Conservation (phyloP, 2,329 filamentous ascomycete species). For the Chaetoscypha palmicola region DNA sequence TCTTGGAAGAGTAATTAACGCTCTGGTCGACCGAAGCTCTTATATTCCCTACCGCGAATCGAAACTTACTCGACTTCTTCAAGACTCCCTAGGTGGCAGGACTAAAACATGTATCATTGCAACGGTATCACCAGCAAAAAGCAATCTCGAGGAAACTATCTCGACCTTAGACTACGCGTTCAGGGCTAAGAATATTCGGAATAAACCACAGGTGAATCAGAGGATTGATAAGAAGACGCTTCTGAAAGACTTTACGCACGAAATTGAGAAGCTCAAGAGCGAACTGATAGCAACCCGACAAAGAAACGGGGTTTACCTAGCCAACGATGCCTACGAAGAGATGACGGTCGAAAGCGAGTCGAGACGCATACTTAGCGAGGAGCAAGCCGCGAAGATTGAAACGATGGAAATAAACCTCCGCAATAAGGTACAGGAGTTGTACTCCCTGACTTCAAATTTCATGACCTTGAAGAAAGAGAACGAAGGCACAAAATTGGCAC, state of each 20-base stretch:
- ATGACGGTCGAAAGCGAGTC: constrained; percentile 91
- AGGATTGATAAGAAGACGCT: constrained; percentile 89
- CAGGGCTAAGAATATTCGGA: constrained; percentile 95
- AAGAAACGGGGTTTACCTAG: constrained; percentile 90
- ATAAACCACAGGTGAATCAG: constrained; percentile 93
- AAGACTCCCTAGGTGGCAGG: constrained; percentile 90
- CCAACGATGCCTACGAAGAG: constrained; percentile 82
- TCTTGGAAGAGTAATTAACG: constrained; percentile 93
- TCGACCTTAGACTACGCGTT: constrained; percentile 98
- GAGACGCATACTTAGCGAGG: constrained; percentile 80
- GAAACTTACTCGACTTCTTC: constrained; percentile 86
- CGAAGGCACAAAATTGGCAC: constrained; percentile 61
- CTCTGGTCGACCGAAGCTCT: constrained; percentile 78
- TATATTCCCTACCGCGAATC: constrained; percentile 94
- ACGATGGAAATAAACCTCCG: constrained; percentile 84
- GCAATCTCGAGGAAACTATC: constrained; percentile 95
- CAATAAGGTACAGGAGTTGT: constrained; percentile 90
- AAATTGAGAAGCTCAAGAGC: constrained; percentile 91
- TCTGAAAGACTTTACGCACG: constrained; percentile 78
- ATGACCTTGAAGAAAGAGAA: constrained; percentile 85
- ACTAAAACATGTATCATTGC: constrained; percentile 99
- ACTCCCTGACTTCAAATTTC: constrained; percentile 78
- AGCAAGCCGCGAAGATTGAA: constrained; percentile 86
- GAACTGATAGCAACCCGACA: constrained; percentile 89
- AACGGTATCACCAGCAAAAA: constrained; percentile 88